These are phyloP conservation scores for Gnetum montanum DNA, from an alignment of 75 land plant species.

Conservation along the genomic window DNA sequence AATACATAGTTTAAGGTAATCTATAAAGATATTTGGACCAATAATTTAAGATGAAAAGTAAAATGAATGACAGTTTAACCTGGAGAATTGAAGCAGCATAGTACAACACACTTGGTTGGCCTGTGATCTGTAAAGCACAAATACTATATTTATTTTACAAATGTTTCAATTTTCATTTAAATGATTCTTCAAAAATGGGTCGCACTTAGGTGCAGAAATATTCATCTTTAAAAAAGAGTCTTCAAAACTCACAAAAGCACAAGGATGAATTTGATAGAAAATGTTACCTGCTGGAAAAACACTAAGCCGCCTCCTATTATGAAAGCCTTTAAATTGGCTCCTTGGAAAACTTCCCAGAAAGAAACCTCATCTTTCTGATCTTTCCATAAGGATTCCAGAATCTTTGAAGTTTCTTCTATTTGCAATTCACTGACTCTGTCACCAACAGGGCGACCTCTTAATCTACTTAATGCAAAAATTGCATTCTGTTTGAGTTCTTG, in stretches of 20 bases:
- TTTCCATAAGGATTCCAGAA: conserved; percentile 40
- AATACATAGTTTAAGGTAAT: neutral
- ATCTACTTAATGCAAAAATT: conserved; percentile 36
- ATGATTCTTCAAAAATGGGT: too few species aligned
- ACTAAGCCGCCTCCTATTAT: conserved; percentile 85
- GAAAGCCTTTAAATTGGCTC: conserved; percentile 85
- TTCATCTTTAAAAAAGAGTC: too few species aligned
- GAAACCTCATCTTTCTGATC: conserved; percentile 44
- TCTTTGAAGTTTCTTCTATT: conserved; percentile 52
- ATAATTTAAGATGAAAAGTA: too few species aligned
- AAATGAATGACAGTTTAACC: conserved; percentile 25
- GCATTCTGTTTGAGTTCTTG: conserved; percentile 60
- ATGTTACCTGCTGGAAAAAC: conserved; percentile 81
- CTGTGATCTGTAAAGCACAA: conserved; percentile 62
- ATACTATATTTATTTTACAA: neutral
- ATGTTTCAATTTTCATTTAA: too few species aligned
- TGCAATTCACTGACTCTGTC: conserved; percentile 42
- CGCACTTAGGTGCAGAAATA: too few species aligned
- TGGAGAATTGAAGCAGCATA: conserved; percentile 96
- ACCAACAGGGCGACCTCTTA: conserved; percentile 49
- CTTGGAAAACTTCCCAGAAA: conserved; percentile 77
- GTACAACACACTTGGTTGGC: conserved; percentile 96
- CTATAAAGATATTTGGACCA: too few species aligned
- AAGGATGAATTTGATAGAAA: too few species aligned
- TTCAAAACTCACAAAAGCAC: too few species aligned